Percentiles rank a stretch among this genome's conserved stretches.
These are phyloP conservation scores for Didymella pinodella DNA, from an alignment of 2,329 filamentous ascomycete genomes.

Conservation along the genomic window DNA sequence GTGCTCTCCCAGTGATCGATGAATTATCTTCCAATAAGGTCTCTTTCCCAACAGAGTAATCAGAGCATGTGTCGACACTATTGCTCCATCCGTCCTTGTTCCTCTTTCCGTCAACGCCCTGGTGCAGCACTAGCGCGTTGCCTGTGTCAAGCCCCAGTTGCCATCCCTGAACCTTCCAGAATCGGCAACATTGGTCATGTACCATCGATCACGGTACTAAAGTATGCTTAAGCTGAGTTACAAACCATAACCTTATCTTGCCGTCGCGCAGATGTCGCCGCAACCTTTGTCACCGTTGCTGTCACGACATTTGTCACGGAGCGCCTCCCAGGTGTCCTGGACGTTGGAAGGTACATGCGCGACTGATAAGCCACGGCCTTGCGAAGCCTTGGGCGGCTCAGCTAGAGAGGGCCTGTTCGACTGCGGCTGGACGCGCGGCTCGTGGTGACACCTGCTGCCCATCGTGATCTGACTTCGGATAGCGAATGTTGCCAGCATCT, in stretches of 20 bases:
- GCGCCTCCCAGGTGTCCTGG: neutral
- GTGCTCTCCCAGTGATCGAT: neutral
- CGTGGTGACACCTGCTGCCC: too few species aligned
- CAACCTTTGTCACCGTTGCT: neutral
- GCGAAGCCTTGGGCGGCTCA: neutral
- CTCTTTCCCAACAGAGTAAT: neutral
- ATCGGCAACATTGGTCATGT: neutral
- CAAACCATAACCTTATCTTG: slow-evolving; percentile 22
- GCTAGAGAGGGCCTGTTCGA: neutral
- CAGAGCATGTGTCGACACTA: neutral
- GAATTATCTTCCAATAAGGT: neutral
- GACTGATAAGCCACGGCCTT: neutral
- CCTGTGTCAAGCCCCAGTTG: neutral
- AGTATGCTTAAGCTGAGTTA: slow-evolving; percentile 22
- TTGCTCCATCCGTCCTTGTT: neutral
- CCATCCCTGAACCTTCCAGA: slow-evolving; percentile 12
- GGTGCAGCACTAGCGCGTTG: neutral
- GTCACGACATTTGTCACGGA: neutral
- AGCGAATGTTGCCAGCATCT: too few species aligned
- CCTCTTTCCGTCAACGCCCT: neutral
- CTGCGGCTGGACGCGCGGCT: neutral
- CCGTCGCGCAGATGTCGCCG: slow-evolving; percentile 6
- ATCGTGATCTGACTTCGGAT: too few species aligned
- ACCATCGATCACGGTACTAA: slow-evolving; percentile 17
- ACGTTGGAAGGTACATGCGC: neutral